Base-by-base conservation (phyloP, 306 rosid species). In the Hylodesmum podocarpum region DNA sequence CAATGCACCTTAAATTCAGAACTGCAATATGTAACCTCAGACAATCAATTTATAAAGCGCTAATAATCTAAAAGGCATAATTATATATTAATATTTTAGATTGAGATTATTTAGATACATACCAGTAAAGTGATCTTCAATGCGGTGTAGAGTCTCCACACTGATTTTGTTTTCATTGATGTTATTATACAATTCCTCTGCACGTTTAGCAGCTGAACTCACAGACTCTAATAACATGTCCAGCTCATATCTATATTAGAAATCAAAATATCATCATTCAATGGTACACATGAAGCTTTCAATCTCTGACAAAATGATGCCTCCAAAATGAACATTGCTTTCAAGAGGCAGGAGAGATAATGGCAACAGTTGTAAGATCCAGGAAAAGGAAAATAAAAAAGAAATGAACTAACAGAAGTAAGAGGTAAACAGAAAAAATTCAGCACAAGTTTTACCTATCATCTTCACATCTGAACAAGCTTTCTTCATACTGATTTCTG, bases 191-290 rank as follows among this genome's bases (percentile, higher is more conserved):
- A 96, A 75, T 70, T 96, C 99, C 79, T 92, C 99, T 21, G 88
- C 98, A 40, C 87, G 89, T 86, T 91, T 96, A 66, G 89, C 82
- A 25, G 99, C 89, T 10, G 93, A 88, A 83, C 94, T 91, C 70
- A 96, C 99, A 39, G 99, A 96, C 81, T 96, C 99, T 73, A 96
- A 82, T 83, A 96, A 70, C 99, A 96, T 92, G 82, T 96, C 99
- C 87, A 96, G 80, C 85, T 96, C 99, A 92, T 92, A 96, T 88
- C 99, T 96, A 82, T 73, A 82, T 43, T 2, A 22, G 29, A 80
- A 73, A 73, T 22, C 76, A 66, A 49, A 76, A 51, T 51, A 57
- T 31, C 58, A 79, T 76, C 66, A 70, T 40, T 25, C 70, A 27
- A 55, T 74, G 25, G 43, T 69, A 55, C 54, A 51, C 28, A 70